Evolutionary conservation across 163 green algal species (phyloP), one percentile per base, ranked within the genome.

Genomic region (Chlorella variabilis): DNA sequence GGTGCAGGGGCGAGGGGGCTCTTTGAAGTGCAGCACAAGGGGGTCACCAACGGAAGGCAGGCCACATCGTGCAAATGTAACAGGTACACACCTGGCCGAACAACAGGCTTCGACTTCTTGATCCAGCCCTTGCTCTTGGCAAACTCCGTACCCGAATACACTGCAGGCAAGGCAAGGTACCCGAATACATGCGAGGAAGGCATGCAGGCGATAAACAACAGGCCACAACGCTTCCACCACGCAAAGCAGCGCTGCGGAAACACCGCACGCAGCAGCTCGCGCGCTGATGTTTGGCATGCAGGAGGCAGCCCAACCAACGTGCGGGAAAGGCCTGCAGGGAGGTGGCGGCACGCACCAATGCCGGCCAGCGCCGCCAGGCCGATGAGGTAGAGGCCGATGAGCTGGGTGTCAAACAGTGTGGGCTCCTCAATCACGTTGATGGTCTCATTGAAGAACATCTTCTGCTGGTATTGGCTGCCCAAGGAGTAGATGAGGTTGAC

Each of bases 381-480:
- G 29, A 89, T 85, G 54, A 87, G 38, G 45, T 83, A 87, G 15
- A 89, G 71, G 11, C 81, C 81, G 20, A 89, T 77, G 48, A 89
- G 85, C 71, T 89, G 75, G 8, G 78, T 59, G 42, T 89, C 85
- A 29, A 89, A 76, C 66, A 74, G 69, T n/a, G 39, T 83, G 38
- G 77, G 34, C 61, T 78, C 61, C 76, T 89, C 85, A 49, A 89
- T 71, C 23, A 89, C 45, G 58, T 54, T 83, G 77, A 89, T 85
- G n/a, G 85, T 89, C 66, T 85, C 45, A 73, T 88, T 88, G 54
- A 79, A 88, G 48, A 84, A 70, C 21, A 86, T 27, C n/a, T 70
- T 66, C 8, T 54, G 33, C 33, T 58, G 34, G 38, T 51, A 56
- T 25, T 13, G 39, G 39, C 59, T 66, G 42, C n/a, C 56, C 8